Evolutionary conservation across 805 yeast species (phyloP), one percentile per base, ranked within the genome.

Genomic region (Hermanozyma aechmeae): DNA sequence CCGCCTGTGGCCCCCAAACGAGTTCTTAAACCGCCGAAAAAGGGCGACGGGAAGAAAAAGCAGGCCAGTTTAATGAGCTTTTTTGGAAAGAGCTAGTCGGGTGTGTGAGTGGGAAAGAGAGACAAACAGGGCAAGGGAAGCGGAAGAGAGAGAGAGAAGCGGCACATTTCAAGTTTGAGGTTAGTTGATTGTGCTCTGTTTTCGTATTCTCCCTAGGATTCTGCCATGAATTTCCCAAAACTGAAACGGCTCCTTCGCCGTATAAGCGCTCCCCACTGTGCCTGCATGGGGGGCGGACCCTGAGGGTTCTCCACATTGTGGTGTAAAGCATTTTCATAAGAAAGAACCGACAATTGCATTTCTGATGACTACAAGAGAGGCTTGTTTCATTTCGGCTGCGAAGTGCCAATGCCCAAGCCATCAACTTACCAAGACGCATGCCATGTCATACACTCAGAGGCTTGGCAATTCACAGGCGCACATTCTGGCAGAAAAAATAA

Each of bases 31-130:
- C 18, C 13, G 19, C 13, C 6, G 19, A 15, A 25, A 23, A 46
- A 41, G 9, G 13, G 16, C 14, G 43, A 39, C 23, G 35, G 50
- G 13, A 45, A 53, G 33, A 55, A 58, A 41, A 53, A 64, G 27
- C 70, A 70, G 35, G 37, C 65, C 5, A 63, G 71, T 2, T 45
- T 70, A 23, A 53, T 67, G 65, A 68, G 52, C 36, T 71, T 71
- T 40, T 71, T 70, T 41, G 62, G 62, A 5, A 63, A 63, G 43
- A 53, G 57, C 18, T 28, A 36, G 23, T 17, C 15, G 22, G 12
- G 38, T 1, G 17, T 12, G 14, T 15, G 15, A 13, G 11, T 6
- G 12, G 8, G 13, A 23, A 10, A 13, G 8, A 23, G 10, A 13
- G 12, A 23, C 13, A n/a, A 13, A 8, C 15, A 11, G 10, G 11